Percentiles rank a stretch among this genome's conserved stretches.
phyloP scores from a whole-genome alignment of 208 protist species.

The Phytomonas sp. region DNA sequence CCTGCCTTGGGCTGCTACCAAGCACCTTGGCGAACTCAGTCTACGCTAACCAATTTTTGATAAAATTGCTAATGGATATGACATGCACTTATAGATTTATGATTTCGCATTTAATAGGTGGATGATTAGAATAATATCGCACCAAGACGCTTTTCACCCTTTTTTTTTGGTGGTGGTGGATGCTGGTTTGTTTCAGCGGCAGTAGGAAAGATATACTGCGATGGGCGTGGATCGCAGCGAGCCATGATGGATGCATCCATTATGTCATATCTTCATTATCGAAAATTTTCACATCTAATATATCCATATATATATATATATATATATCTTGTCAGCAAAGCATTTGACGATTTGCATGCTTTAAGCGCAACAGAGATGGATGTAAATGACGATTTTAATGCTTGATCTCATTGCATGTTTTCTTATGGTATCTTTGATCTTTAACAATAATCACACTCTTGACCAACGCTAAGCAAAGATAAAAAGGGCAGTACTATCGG shows the following conservation, averaged over 20 bases:
- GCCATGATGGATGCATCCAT: neutral
- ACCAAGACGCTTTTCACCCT: neutral
- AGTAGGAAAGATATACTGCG: neutral
- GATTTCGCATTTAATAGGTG: constrained; percentile 14
- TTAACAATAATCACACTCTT: neutral
- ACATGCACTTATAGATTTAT: constrained; percentile 90
- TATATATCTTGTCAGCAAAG: constrained; percentile 3
- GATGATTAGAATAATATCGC: neutral
- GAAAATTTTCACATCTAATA: constrained; percentile 5
- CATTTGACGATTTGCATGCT: neutral
- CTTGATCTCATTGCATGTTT: neutral
- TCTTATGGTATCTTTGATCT: neutral
- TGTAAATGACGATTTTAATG: neutral
- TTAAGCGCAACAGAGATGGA: neutral
- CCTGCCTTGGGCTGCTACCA: constrained; percentile 41
- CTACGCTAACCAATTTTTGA: constrained; percentile 47
- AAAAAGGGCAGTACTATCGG: neutral
- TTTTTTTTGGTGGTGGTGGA: neutral
- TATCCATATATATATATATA: constrained; percentile 6
- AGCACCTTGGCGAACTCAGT: constrained; percentile 40
- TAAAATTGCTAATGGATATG: constrained; percentile 86
- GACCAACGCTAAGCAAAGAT: neutral
- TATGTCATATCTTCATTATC: neutral
- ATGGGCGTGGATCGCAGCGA: neutral
- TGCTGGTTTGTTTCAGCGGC: neutral